Evolutionary conservation across 2,329 filamentous ascomycete species (phyloP), one percentile per base, ranked within the genome.

Genomic region (Herpotrichia juniperi): DNA sequence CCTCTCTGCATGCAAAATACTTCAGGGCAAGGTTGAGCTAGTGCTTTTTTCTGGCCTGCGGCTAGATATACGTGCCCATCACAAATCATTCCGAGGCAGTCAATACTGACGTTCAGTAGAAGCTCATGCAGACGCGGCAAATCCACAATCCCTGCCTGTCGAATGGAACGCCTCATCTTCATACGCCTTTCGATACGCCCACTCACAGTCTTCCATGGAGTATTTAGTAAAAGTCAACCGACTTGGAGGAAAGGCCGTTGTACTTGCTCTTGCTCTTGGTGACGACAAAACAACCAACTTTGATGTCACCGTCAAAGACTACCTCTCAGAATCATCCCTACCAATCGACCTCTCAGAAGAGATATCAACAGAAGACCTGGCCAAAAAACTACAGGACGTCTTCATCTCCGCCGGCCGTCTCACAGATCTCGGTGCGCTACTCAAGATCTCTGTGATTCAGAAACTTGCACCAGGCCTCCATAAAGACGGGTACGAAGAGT

Each of bases 171-270:
- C 85, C 51, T 84, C 84, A 55, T 86, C 87, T 12, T 79, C 80
- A 42, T 88, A 91, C 69, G 85, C 88, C 50, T 97, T 97, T 74
- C 85, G 92, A 57, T 97, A 97, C 77, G 85, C 86, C 3, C 93
- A 97, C 73, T 80, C 84, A 21, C 90, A 96, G 70, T 96, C 91
- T 0, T 87, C 91, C 14, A 90, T 93, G 83, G 84, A 88, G 53
- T 96, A 89, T 68, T 80, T 96, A 24, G 73, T 97, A 61, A 93
- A 92, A 69, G 77, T 96, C 56, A 91, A 88, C 71, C 85, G 91
- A 47, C 82, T 97, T 63, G 92, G 93, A 37, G 82, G 82, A 63
- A 96, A 93, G 68, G 88, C 89, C n/a, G 87, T 96, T 55, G 81
- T 97, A 32, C 86, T 91, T 63, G 93, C 88, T 3, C 80, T 96